Base-by-base conservation (phyloP, 2,329 filamentous ascomycete species). In the Hypoxylon sp. region DNA sequence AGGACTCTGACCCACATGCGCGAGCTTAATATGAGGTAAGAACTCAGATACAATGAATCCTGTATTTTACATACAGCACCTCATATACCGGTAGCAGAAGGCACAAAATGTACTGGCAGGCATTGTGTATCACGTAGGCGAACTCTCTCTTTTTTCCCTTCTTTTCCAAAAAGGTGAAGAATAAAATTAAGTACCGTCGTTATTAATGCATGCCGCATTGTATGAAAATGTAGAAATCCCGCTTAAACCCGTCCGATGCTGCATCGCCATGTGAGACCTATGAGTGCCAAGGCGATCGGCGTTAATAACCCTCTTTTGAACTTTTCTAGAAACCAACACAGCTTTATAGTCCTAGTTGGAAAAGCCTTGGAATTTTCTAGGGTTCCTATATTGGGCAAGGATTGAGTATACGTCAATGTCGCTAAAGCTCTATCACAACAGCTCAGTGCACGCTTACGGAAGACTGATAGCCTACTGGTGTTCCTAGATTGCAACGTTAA, bases 301-400 rank as follows among this genome's bases (percentile, higher is more conserved):
- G 13, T 15, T 6, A 37, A 44, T 4, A 10, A 19, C 1, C 17
- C 19, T 1, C n/a, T 44, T 44, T 17, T 17, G 39, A 10, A 44
- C 17, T 44, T 21, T 44, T 10, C 39, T 44, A 44, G 21, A 17
- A 21, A 21, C 39, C 17, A 21, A 44, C 7, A 11, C 35, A 15
- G n/a, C n/a, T 15, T 37, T 37, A 15, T 37, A 37, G 35, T n/a
- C 35, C 35, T 37, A 37, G 35, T 37, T n/a, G 13, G 5, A 27
- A 27, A 37, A 37, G 13, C 4, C 6, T 37, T 6, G 3, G 2
- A 19, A 2, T 19, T 17, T 44, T 11, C n/a, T 44, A 10, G 13
- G 39, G 39, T 44, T 44, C 39, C 39, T 44, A 42, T 42, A 44
- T 44, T n/a, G 17, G 21, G 39, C 39, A 44, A 44, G 19, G 46